Base-by-base conservation (phyloP, 1,139 yeast genomes). In the Debaryomyces nepalensis region DNA sequence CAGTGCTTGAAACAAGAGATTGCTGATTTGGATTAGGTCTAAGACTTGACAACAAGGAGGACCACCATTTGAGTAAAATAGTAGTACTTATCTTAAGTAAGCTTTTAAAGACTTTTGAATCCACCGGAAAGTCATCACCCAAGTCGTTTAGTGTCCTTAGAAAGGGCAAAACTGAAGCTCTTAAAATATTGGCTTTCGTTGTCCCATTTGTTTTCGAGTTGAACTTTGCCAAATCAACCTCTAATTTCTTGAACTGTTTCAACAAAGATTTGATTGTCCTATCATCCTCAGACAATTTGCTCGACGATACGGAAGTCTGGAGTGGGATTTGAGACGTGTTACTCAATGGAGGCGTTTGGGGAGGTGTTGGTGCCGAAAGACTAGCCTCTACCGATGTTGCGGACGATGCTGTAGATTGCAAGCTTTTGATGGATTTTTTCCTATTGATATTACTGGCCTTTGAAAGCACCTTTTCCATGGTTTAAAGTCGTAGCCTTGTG, bases 111-210 rank as follows among this genome's bases (percentile, higher is more conserved):
- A 70, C 58, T 46, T 58, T 57, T 32, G 62, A 56, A 40, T 53
- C 48, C 37, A 48, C 50, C 15, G 53, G 46, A 35, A 63, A 61
- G 33, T 50, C 49, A 5, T 58, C 54, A 40, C 64, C 62, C 23
- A 68, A 50, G 24, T 56, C 54, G 33, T 57, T 60, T 33, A 59
- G 59, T 16, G 63, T 59, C 32, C 91, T 63, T 21, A 88, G 65
- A 54, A 82, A 84, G 4, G 90, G 86, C 18, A 88, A 64, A n/a
- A 88, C 65, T 2, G 81, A 67, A 2, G 87, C 69, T 20, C 96
- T 68, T 18, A 88, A 66, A 11, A 82, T 72, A 57, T 87, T 88
- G 7, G 93, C 79, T 53, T 81, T 82, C 23, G 75, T 61, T 2
- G 82, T 68, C 6, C 82, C 79, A 36, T 65, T 65, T 37, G 73